These are phyloP conservation scores for Ganoderma boninense DNA, from an alignment of 1,284 basidiomycete species.

Conservation along the genomic window DNA sequence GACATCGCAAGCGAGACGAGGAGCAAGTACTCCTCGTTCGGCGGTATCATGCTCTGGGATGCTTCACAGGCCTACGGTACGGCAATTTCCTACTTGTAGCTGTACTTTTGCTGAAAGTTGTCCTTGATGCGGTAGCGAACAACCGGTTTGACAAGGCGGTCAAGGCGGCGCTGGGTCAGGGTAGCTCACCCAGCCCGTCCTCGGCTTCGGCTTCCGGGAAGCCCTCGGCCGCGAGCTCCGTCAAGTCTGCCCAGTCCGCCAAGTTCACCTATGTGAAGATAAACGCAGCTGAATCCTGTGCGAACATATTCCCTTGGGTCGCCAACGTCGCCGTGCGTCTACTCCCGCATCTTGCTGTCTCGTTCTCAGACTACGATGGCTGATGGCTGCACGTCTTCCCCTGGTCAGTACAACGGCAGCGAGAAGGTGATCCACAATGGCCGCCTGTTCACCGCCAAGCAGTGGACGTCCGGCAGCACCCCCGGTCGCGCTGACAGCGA, in stretches of 20 bases:
- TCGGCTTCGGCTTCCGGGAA: background rate
- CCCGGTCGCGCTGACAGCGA: constrained; percentile 54
- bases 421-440: constrained; percentile 53
- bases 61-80: constrained; percentile 65
- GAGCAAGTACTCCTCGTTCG: constrained; percentile 66
- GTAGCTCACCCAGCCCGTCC: constrained; percentile 38
- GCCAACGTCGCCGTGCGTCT: constrained; percentile 48
- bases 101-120: background rate
- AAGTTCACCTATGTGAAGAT: background rate
- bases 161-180: constrained; percentile 56
- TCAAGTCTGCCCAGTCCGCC: background rate
- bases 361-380: constrained; percentile 22
- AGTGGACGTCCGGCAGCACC: constrained; percentile 58
- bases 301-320: constrained; percentile 57
- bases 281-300: constrained; percentile 42
- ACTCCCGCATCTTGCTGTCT: constrained; percentile 15
- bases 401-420: constrained; percentile 54
- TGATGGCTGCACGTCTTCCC: constrained; percentile 22
- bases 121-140: constrained; percentile 49
- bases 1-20: constrained; percentile 54
- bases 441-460: constrained; percentile 63
- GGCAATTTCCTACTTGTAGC: constrained; percentile 12
- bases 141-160: constrained; percentile 57
- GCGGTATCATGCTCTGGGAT: constrained; percentile 77
- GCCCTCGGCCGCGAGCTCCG: background rate